A percentile compares a stretch with the other conserved stretches of the same genome.
Evolutionary conservation across 1,284 basidiomycete species (phyloP).

Genomic region (Vanrija humicola): DNA sequence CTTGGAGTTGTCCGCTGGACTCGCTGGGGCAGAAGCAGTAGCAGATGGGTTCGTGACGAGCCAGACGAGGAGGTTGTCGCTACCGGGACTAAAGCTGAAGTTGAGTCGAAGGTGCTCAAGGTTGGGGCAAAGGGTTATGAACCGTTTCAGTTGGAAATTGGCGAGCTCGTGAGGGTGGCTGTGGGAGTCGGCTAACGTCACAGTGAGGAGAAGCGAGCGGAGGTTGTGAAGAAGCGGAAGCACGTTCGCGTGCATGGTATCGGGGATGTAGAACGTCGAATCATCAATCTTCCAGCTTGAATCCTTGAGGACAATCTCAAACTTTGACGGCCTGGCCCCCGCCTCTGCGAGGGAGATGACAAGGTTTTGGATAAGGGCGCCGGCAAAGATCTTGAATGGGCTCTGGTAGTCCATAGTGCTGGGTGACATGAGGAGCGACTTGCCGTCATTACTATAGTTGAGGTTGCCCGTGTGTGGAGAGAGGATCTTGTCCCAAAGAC

Average conservation of each 20-base stretch:
- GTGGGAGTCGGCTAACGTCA: not conserved
- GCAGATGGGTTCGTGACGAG: not conserved
- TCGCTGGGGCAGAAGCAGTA: too few relatives aligned
- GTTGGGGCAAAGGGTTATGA: slow-evolving; percentile 6
- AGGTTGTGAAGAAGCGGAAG: not conserved
- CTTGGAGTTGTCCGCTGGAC: too few relatives aligned
- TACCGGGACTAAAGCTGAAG: not conserved
- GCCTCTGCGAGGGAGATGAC: not conserved
- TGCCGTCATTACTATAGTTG: not conserved
- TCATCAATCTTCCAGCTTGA: not conserved
- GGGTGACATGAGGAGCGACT: not conserved
- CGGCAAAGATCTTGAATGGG: not conserved
- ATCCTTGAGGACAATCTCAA: slow-evolving; percentile 4
- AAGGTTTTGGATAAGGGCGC: slow-evolving; percentile 1
- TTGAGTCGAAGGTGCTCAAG: slow-evolving; percentile 10
- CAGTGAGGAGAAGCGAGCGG: slow-evolving; percentile 7
- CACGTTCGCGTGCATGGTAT: not conserved
- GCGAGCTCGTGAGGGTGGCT: not conserved
- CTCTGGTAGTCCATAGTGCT: too few relatives aligned
- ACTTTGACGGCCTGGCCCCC: not conserved
- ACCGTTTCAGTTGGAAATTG: not conserved
- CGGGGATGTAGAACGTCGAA: not conserved
- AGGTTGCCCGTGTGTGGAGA: too few relatives aligned
- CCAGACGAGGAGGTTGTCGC: not conserved
- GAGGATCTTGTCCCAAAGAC: not conserved